Evolutionary conservation across 306 rosid genomes (phyloP).

Genomic region (Rosa persica): DNA sequence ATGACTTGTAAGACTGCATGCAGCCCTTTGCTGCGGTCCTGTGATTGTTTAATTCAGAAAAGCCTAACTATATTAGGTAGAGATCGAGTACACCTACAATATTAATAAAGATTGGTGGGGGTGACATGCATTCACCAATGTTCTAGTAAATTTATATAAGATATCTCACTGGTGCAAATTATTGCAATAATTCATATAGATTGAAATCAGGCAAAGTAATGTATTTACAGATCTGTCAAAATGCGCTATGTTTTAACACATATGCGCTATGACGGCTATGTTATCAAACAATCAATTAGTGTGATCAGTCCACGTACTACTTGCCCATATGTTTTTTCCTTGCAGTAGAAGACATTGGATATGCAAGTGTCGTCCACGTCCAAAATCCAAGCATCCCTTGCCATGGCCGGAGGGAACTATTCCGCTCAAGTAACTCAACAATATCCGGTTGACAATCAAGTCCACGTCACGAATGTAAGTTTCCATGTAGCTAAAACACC

Average conservation of each 20-base stretch:
- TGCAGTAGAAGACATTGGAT: slow-evolving; percentile 58
- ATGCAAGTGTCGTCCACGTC: slow-evolving; percentile 82
- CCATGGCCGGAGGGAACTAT: slow-evolving; percentile 32
- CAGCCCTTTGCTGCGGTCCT: slow-evolving; percentile 48
- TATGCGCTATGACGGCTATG: too few relatives aligned
- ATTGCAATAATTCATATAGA: slow-evolving; percentile 12
- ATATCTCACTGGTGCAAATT: neutral
- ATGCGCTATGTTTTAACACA: too few relatives aligned
- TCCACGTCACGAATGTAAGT: slow-evolving; percentile 26
- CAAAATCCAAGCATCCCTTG: slow-evolving; percentile 40
- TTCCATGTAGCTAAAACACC: too few relatives aligned
- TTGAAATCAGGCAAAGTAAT: neutral
- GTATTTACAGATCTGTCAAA: too few relatives aligned
- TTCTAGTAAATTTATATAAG: neutral
- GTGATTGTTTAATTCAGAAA: neutral
- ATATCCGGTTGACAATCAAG: slow-evolving; percentile 30
- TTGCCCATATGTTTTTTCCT: neutral
- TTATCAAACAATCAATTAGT: too few relatives aligned
- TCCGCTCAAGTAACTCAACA: slow-evolving; percentile 20
- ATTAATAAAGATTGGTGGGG: too few relatives aligned
- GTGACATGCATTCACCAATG: neutral
- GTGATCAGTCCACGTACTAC: too few relatives aligned
- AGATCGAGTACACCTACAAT: neutral
- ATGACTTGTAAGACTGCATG: slow-evolving; percentile 63
- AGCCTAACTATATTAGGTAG: neutral